Evolutionary conservation across 306 rosid genomes (phyloP).

Genomic region (Senna siamea): DNA sequence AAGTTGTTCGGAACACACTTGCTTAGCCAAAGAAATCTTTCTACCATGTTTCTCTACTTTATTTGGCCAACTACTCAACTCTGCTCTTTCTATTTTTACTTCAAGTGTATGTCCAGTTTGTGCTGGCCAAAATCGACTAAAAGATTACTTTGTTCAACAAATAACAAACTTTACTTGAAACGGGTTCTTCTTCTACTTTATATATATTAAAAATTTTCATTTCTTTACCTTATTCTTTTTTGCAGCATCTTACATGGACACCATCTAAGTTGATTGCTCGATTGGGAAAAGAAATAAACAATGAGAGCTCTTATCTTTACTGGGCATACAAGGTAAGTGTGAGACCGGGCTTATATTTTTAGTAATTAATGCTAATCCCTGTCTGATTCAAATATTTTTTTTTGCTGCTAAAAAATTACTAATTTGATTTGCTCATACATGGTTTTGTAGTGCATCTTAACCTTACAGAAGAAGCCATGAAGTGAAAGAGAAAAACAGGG

Average conservation of each 20-base stretch:
- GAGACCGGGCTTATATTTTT: too few species aligned
- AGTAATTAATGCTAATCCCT: too few species aligned
- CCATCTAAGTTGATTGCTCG: slow-evolving; percentile 87
- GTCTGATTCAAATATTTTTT: slow-evolving; percentile 14
- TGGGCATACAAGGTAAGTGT: slow-evolving; percentile 87
- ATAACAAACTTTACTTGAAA: neutral
- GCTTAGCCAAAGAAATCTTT: neutral
- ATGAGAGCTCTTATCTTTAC: slow-evolving; percentile 82
- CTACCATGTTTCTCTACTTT: neutral
- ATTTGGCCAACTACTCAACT: neutral
- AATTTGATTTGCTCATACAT: too few species aligned
- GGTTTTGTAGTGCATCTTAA: too few species aligned
- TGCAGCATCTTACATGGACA: slow-evolving; percentile 78
- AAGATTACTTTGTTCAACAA: neutral
- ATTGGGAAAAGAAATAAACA: slow-evolving; percentile 85
- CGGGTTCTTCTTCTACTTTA: neutral
- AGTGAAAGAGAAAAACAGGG: neutral
- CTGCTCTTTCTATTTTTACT: neutral
- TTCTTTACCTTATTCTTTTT: neutral
- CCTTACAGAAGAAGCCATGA: neutral
- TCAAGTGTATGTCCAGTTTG: neutral
- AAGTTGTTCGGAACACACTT: neutral
- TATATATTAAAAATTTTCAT: slow-evolving; percentile 2
- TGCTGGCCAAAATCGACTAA: neutral
- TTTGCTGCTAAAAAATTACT: neutral